Conservation (phyloP, 176 grass and related monocot genomes). For the Hsuehochloa calcarea region DNA sequence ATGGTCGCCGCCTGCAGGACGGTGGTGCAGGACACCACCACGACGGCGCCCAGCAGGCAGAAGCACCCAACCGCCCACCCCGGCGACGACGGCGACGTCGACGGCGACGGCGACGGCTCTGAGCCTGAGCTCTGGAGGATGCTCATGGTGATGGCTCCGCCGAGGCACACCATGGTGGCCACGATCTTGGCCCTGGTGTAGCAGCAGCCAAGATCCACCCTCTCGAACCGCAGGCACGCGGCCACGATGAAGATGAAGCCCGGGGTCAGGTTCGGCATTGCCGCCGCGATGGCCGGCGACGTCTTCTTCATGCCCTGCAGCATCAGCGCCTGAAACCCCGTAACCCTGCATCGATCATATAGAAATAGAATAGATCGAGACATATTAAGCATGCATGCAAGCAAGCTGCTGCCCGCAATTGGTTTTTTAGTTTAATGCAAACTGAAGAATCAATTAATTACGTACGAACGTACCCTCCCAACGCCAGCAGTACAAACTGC, state of each 20-base stretch:
- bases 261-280: constrained; percentile 58
- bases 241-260: constrained; percentile 57
- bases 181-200: constrained; percentile 51
- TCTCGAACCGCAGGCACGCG: constrained; percentile 39
- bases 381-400: no score
- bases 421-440: no score
- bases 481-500: constrained; percentile 38
- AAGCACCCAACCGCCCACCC: constrained; percentile 42
- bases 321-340: constrained; percentile 46
- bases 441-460: no score
- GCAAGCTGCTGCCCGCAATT: no score
- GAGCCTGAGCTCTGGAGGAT: constrained; percentile 37
- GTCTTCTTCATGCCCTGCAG: constrained; percentile 53
- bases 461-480: constrained; percentile 5
- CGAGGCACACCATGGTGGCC: constrained; percentile 47
- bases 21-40: constrained; percentile 41
- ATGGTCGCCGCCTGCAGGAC: constrained; percentile 57
- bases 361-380: no score
- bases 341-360: not conserved
- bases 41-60: constrained; percentile 36
- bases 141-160: constrained; percentile 52
- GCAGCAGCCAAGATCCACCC: constrained; percentile 42
- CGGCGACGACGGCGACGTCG: not conserved
- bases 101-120: not conserved
- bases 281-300: constrained; percentile 46